Evolutionary conservation across 2,329 filamentous ascomycete genomes (phyloP), one percentile per base, ranked within the genome.

Genomic region (Fusarium humuli): DNA sequence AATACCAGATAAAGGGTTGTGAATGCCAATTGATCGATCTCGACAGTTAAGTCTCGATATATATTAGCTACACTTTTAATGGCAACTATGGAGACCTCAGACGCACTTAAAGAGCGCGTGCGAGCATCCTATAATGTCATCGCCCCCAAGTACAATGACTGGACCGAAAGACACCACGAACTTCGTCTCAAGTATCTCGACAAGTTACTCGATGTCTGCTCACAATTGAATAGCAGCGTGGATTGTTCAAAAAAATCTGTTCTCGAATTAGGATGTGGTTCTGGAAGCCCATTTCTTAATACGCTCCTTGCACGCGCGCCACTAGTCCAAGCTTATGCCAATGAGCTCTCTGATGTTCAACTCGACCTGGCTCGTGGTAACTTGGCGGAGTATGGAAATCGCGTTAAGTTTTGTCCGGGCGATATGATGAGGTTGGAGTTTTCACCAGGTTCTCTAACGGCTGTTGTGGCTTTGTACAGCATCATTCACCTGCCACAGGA

Each of bases 361-460:
- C 27, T 71, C 5, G 47, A n/a, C 0, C 37, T 69, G 0, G 52
- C 68, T 5, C 58, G 46, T 3, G n/a, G 18, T 0, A 69, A 69
- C 4, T 20, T 71, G 3, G 37, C 45, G 0, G 1, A 1, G 2
- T 45, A 61, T 6, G 16, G 23, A 2, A 52, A n/a, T 1, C 42
- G 69, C 2, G 32, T 57, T 0, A 22, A 57, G 0, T 66, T 64
- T 5, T 5, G 48, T 4, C 23, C 41, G 0, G 56, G 56, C 2
- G 69, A 72, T 6, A 72, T 72, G 65, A 67, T 54, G 23, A 32
- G 40, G 11, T 44, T 72, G 1, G n/a, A 58, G 2, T 67, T 70
- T 34, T 32, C 46, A 3, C 20, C 27, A 5, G 37, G 34, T 8
- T 67, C 61, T 4, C 47, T 69, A 3, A 45, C 34, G 3, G 59